Percentiles rank a stretch among this genome's conserved stretches.
These are phyloP conservation scores for Penstemon newberryi DNA, from an alignment of 257 asterid genomes.

Conservation along the genomic window DNA sequence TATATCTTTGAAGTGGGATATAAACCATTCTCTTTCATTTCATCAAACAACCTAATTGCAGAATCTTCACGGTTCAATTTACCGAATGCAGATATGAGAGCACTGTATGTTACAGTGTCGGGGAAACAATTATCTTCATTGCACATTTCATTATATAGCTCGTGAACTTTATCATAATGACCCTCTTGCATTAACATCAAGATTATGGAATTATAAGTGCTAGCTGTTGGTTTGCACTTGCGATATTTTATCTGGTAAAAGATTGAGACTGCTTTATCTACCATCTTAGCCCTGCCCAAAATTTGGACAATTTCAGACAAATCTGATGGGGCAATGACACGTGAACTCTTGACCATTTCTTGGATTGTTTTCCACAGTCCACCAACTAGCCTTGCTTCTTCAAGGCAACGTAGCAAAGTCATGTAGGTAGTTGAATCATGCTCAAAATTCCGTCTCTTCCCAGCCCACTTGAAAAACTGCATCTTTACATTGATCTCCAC, in stretches of 20 bases:
- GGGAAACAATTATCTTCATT: constrained; percentile 74
- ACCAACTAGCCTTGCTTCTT: constrained; percentile 62
- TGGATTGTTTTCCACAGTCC: constrained; percentile 80
- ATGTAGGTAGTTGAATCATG: constrained; percentile 73
- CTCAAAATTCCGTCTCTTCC: constrained; percentile 76
- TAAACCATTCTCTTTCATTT: constrained; percentile 78
- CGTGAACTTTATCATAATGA: constrained; percentile 76
- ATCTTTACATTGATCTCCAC: constrained; percentile 76
- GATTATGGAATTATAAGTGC: constrained; percentile 78
- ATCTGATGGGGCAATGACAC: constrained; percentile 56
- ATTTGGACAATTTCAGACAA: constrained; percentile 60
- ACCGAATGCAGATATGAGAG: constrained; percentile 65
- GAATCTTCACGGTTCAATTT: constrained; percentile 66
- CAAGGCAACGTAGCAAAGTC: constrained; percentile 68
- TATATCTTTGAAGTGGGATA: constrained; percentile 78
- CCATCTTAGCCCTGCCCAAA: constrained; percentile 81
- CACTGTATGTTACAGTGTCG: constrained; percentile 75
- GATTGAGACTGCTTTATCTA: constrained; percentile 61
- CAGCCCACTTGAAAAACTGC: constrained; percentile 90
- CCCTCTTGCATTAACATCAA: constrained; percentile 90
- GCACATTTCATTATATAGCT: constrained; percentile 85
- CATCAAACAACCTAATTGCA: constrained; percentile 77
- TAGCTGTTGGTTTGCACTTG: constrained; percentile 76
- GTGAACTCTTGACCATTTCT: constrained; percentile 69
- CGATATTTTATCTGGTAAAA: constrained; percentile 75